Percentiles rank a stretch among this genome's conserved stretches.
These are phyloP conservation scores for Lactarius hatsudake DNA, from an alignment of 768 basidiomycete genomes.

Conservation along the genomic window DNA sequence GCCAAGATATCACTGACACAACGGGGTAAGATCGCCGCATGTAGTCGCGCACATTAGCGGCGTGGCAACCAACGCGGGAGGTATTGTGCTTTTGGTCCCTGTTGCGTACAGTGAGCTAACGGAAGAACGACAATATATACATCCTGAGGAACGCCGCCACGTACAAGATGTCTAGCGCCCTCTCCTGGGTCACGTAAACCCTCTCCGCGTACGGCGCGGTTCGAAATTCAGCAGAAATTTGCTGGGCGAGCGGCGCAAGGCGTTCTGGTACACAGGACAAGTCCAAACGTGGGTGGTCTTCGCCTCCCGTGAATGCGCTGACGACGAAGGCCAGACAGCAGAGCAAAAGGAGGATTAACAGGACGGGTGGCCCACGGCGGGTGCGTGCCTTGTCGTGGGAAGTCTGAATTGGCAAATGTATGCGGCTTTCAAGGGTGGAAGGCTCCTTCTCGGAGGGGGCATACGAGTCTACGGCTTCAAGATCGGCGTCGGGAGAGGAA, in stretches of 20 bases:
- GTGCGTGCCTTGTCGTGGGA: background rate
- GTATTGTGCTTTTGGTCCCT: slow-evolving; percentile 2
- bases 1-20: background rate
- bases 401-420: background rate
- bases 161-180: background rate
- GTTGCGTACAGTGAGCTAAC: background rate
- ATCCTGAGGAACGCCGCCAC: background rate
- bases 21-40: background rate
- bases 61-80: background rate
- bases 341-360: background rate
- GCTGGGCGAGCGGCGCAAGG: background rate
- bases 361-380: background rate
- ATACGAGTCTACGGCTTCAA: background rate
- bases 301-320: background rate
- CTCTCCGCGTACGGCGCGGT: background rate
- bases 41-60: background rate
- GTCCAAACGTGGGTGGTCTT: background rate
- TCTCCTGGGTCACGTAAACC: background rate
- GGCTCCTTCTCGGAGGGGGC: background rate
- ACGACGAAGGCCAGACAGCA: slow-evolving; percentile 8
- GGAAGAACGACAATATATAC: background rate
- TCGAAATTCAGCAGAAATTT: background rate
- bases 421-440: background rate
- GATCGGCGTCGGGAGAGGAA: slow-evolving; percentile 5
- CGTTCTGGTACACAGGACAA: background rate